Evolutionary conservation across 2,329 filamentous ascomycete genomes (phyloP).

Genomic region (Pseudopyrenochaeta lycopersici): DNA sequence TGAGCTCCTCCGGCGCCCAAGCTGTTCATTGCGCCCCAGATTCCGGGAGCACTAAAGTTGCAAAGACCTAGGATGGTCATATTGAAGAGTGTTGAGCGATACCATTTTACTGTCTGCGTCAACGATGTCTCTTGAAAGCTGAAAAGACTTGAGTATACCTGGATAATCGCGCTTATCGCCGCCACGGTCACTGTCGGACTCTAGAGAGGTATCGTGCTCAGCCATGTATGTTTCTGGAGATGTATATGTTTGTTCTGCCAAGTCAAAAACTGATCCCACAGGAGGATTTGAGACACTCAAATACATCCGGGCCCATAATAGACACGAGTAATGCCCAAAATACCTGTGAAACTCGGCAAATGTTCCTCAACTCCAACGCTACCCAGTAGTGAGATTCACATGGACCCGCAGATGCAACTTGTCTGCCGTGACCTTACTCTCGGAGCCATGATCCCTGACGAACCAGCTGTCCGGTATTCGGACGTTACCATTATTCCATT

Average conservation of each 20-base stretch:
- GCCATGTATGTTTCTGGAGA: conserved; percentile 16
- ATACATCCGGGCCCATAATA: background rate
- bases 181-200: conserved; percentile 26
- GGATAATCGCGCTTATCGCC: conserved; percentile 35
- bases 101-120: conserved; percentile 66
- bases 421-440: background rate
- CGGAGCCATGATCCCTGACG: background rate
- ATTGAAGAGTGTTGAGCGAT: conserved; percentile 77
- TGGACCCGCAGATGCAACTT: background rate
- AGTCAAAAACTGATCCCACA: background rate
- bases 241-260: background rate
- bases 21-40: conserved; percentile 77
- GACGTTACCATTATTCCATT: background rate
- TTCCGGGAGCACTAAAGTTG: conserved; percentile 74
- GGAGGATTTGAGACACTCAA: background rate
- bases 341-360: background rate
- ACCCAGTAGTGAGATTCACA: background rate
- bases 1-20: conserved; percentile 74
- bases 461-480: conserved; percentile 9
- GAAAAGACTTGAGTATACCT: conserved; percentile 16
- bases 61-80: conserved; percentile 75
- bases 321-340: background rate
- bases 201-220: conserved; percentile 18
- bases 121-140: conserved; percentile 1
- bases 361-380: background rate